Evolutionary conservation across 768 basidiomycete genomes (phyloP).

Genomic region (Tricholoma bakamatsutake): DNA sequence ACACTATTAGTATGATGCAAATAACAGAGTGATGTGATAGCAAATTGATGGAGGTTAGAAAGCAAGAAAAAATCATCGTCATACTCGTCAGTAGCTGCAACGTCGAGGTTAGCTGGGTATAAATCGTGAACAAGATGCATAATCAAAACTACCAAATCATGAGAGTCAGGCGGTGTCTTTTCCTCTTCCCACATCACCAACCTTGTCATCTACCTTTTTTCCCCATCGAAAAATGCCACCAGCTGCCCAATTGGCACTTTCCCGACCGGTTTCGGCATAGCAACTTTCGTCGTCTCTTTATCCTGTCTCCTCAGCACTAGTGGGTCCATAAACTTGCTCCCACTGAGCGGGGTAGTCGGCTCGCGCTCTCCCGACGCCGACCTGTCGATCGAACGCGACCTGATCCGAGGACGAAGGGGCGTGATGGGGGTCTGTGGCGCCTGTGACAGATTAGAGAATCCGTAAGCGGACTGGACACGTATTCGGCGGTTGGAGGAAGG

Average conservation of each 20-base stretch:
- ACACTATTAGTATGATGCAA: no score
- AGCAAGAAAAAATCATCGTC: background rate
- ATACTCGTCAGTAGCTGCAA: background rate
- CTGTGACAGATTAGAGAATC: conserved; percentile 29
- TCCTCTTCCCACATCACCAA: background rate
- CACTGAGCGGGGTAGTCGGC: conserved; percentile 14
- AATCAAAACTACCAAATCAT: background rate
- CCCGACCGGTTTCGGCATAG: conserved; percentile 39
- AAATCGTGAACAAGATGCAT: background rate
- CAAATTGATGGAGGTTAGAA: background rate
- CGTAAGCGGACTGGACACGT: conserved; percentile 60
- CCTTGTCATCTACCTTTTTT: conserved; percentile 24
- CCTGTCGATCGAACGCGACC: conserved; percentile 38
- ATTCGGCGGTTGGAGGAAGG: conserved; percentile 27
- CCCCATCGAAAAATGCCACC: conserved; percentile 78
- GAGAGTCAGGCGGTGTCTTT: background rate
- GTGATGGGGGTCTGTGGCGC: conserved; percentile 25
- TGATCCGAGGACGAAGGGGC: conserved; percentile 30
- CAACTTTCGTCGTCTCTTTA: conserved; percentile 39
- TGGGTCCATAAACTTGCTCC: conserved; percentile 71
- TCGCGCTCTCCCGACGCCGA: conserved; percentile 2
- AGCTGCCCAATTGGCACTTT: conserved; percentile 75
- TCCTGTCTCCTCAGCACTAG: conserved; percentile 63
- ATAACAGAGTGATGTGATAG: no score
- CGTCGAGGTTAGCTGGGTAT: background rate